Evolutionary conservation across 805 yeast genomes (phyloP).

Genomic region (Lachancea waltii): DNA sequence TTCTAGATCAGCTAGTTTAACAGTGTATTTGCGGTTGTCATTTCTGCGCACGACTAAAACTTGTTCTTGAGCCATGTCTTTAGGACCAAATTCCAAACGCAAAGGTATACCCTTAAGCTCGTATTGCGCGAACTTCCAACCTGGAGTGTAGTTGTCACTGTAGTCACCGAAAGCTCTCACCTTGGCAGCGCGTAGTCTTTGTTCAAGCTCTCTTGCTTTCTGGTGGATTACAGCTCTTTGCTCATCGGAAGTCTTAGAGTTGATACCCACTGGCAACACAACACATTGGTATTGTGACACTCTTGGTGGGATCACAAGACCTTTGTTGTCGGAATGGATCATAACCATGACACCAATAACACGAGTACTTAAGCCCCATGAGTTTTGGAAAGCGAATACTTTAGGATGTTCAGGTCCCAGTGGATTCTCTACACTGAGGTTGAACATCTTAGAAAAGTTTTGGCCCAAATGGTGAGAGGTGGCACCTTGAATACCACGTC

Average conservation of each 20-base stretch:
- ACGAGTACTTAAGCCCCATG: constrained; percentile 99
- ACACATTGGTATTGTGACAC: constrained; percentile 91
- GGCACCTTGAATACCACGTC: constrained; percentile 99
- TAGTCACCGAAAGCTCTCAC: constrained; percentile 79
- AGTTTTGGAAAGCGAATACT: constrained; percentile 88
- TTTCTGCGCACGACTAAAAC: constrained; percentile 93
- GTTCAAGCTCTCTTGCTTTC: constrained; percentile 66
- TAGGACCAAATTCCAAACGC: constrained; percentile 94
- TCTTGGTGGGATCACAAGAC: constrained; percentile 95
- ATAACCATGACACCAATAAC: constrained; percentile 99
- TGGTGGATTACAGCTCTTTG: constrained; percentile 61
- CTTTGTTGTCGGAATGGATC: constrained; percentile 98
- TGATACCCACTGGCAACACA: constrained; percentile 91
- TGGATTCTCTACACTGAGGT: constrained; percentile 92
- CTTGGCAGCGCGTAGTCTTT: constrained; percentile 49
- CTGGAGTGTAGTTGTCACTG: constrained; percentile 93
- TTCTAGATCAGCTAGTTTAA: constrained; percentile 60
- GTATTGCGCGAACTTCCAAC: constrained; percentile 97
- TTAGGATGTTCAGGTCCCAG: constrained; percentile 83
- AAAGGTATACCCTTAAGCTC: constrained; percentile 95
- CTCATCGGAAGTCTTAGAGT: constrained; percentile 76
- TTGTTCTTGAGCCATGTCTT: constrained; percentile 74
- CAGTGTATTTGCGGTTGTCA: constrained; percentile 64
- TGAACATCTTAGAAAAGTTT: constrained; percentile 98
- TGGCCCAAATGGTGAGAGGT: constrained; percentile 97